phyloP scores from a whole-genome alignment of 2,329 filamentous ascomycete genomes.

The Alternaria postmessia region DNA sequence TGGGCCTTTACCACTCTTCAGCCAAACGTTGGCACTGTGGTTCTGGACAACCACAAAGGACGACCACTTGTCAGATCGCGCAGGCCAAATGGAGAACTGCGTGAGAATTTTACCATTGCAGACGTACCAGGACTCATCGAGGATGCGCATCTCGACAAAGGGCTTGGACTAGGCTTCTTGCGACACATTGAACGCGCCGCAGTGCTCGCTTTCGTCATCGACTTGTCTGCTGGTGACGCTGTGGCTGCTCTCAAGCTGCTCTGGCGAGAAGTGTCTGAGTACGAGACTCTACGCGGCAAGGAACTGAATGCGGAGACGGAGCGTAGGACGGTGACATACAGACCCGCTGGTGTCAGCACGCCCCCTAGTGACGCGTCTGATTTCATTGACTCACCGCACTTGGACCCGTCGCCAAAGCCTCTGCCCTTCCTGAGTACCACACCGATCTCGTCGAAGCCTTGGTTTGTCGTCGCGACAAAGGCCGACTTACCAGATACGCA shows the following conservation, averaged over 20 bases:
- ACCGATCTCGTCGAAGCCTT: conserved; percentile 92
- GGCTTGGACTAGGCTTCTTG: conserved; percentile 88
- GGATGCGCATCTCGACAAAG: conserved; percentile 89
- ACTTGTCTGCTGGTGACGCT: conserved; percentile 81
- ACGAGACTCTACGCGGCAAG: conserved; percentile 80
- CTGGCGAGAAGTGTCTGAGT: conserved; percentile 90
- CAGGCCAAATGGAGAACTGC: conserved; percentile 59
- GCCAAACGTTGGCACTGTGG: conserved; percentile 94
- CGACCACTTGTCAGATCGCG: conserved; percentile 66
- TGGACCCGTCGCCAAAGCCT: conserved; percentile 36
- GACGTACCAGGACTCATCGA: conserved; percentile 95
- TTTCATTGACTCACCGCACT: conserved; percentile 31
- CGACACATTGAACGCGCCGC: conserved; percentile 93
- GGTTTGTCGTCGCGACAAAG: conserved; percentile 96
- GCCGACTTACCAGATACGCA: conserved; percentile 83
- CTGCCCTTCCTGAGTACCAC: conserved; percentile 63
- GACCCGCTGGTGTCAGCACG: conserved; percentile 31
- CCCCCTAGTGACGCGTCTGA: conserved; percentile 26
- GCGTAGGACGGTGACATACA: conserved; percentile 67
- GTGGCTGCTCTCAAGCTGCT: conserved; percentile 79
- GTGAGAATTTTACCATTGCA: conserved; percentile 88
- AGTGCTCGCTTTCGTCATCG: conserved; percentile 92
- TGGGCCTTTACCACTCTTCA: conserved; percentile 98
- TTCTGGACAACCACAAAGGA: conserved; percentile 86
- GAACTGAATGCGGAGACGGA: conserved; percentile 72